phyloP scores from a whole-genome alignment of 306 rosid species.

The Bauhinia variegata region DNA sequence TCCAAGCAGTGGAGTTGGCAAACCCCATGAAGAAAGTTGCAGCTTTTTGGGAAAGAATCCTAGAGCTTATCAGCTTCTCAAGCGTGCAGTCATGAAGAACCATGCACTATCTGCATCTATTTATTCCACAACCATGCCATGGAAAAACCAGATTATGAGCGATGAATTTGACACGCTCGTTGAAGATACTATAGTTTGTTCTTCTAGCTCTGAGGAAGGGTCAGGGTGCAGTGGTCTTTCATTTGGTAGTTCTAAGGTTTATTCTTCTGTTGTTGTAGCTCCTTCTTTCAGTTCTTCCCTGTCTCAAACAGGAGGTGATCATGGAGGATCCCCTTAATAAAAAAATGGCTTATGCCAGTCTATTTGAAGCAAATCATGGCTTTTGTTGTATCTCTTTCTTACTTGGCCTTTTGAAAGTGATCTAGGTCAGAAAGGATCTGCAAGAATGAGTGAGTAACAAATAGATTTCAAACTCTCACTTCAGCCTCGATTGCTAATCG shows the following conservation, averaged over 20 bases:
- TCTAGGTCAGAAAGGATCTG: constrained; percentile 6
- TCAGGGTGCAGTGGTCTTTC: constrained; percentile 45
- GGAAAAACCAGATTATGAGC: constrained; percentile 32
- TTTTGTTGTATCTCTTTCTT: constrained; percentile 17
- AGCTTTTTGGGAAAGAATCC: constrained; percentile 67
- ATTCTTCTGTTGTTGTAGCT: constrained; percentile 90
- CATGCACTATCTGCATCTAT: constrained; percentile 46
- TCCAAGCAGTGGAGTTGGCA: constrained; percentile 43
- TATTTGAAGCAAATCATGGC: background rate
- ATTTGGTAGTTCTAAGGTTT: constrained; percentile 79
- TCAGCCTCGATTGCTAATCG: background rate
- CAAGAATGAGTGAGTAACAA: constrained; percentile 1
- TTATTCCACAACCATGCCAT: constrained; percentile 38
- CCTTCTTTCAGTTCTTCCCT: constrained; percentile 73
- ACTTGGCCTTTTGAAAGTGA: background rate
- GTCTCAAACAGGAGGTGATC: constrained; percentile 28
- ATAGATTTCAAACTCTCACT: background rate
- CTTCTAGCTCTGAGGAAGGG: constrained; percentile 44
- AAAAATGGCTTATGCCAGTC: background rate
- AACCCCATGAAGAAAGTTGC: constrained; percentile 45
- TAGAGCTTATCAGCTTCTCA: constrained; percentile 65
- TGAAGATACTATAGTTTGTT: constrained; percentile 75
- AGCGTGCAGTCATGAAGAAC: constrained; percentile 73
- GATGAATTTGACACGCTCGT: constrained; percentile 49
- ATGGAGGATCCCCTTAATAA: background rate